phyloP scores from a whole-genome alignment of 2,329 filamentous ascomycete species.

The Alternaria dauci region DNA sequence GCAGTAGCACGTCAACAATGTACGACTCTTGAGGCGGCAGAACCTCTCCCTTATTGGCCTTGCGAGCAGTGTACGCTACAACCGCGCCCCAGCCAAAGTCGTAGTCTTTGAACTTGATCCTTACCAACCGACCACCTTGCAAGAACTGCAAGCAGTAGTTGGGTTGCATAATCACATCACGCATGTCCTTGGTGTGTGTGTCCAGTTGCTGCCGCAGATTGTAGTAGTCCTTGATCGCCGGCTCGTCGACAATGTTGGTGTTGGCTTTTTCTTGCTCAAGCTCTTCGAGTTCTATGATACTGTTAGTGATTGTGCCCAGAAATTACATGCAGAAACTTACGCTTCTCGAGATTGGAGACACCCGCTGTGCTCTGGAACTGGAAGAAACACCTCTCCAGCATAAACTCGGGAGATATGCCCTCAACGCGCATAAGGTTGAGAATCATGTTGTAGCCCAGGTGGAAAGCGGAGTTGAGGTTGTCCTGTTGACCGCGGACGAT shows the following conservation, averaged over 20 bases:
- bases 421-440: constrained; percentile 96
- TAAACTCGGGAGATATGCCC: constrained; percentile 97
- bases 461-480: constrained; percentile 95
- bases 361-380: constrained; percentile 97
- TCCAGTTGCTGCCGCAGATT: constrained; percentile 85
- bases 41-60: constrained; percentile 69
- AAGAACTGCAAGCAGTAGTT: constrained; percentile 85
- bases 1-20: constrained; percentile 82
- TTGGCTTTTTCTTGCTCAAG: constrained; percentile 77
- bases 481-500: constrained; percentile 98
- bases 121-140: constrained; percentile 85
- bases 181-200: constrained; percentile 86
- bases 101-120: constrained; percentile 78
- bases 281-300: constrained; percentile 71
- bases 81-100: constrained; percentile 97
- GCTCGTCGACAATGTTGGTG: constrained; percentile 84
- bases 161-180: constrained; percentile 89
- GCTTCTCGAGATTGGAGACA: constrained; percentile 81
- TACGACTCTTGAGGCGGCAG: constrained; percentile 80
- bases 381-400: constrained; percentile 98
- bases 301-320: constrained; percentile 2
- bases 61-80: constrained; percentile 74
- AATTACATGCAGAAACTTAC: constrained; percentile 38
- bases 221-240: constrained; percentile 92
- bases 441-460: constrained; percentile 99